phyloP scores from a whole-genome alignment of 768 basidiomycete genomes.

The Filobasidium floriforme region DNA sequence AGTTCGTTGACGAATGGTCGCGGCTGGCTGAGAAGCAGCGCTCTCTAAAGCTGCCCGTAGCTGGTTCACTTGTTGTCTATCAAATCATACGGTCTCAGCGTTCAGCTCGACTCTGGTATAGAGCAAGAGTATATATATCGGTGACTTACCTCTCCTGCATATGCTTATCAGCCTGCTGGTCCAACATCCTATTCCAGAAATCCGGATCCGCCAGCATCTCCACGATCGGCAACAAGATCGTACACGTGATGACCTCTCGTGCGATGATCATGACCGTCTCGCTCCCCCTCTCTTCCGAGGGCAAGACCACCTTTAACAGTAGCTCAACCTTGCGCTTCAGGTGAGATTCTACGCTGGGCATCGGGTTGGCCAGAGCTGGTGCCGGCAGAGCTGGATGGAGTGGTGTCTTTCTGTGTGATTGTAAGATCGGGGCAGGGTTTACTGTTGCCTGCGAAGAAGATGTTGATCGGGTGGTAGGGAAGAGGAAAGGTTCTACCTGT shows the following conservation, averaged over 20 bases:
- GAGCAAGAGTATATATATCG: too few relatives aligned
- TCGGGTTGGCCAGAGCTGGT: conserved; percentile 77
- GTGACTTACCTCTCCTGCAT: conserved; percentile 56
- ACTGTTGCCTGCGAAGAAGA: conserved; percentile 10
- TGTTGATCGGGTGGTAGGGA: conserved; percentile 24
- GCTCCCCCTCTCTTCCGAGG: conserved; percentile 66
- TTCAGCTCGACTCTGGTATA: too few relatives aligned
- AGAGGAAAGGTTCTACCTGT: conserved; percentile 59
- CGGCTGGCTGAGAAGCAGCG: conserved; percentile 10
- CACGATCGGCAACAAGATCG: conserved; percentile 75
- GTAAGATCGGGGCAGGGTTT: conserved; percentile 15
- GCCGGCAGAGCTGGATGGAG: conserved; percentile 83
- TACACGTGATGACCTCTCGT: conserved; percentile 73
- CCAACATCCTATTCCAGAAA: conserved; percentile 90
- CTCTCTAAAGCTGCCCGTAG: conserved; percentile 29
- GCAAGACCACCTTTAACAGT: conserved; percentile 65
- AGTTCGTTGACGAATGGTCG: conserved; percentile 15
- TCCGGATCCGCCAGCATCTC: conserved; percentile 92
- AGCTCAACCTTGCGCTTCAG: conserved; percentile 63
- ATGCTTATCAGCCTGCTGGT: conserved; percentile 69
- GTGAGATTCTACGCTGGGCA: conserved; percentile 82
- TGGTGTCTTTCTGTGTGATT: conserved; percentile 10
- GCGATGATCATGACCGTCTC: conserved; percentile 63
- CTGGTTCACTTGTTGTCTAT: conserved; percentile 40
- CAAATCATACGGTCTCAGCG: not conserved